Base-by-base conservation (phyloP, 192 early-diverging fungal genomes). In the Coemansia aciculifera region DNA sequence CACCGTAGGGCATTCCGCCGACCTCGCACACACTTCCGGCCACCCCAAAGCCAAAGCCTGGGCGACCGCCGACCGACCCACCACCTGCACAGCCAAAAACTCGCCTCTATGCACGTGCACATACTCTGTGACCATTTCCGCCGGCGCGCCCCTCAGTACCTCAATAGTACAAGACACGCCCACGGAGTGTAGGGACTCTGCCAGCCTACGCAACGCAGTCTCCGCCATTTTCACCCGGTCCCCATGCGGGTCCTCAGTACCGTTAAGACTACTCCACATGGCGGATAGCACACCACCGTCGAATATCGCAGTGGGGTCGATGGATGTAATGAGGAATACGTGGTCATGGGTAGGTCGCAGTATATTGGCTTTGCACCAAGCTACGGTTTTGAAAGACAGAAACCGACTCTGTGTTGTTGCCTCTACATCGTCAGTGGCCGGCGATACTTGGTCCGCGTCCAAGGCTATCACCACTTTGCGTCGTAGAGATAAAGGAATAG, bases 401-500 rank as follows among this genome's bases (percentile, higher is more conserved):
- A 69, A 78, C 37, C 76, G 62, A 21, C 63, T 59, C 27, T 31
- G n/a, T 12, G 64, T 57, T 9, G n/a, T 29, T 42, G 44, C 36
- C n/a, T 19, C 32, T 5, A 48, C 51, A 2, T 67, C 60, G 36
- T 59, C 59, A 1, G 42, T 52, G 0, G 62, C 17, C 13, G 66
- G 49, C 23, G 63, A 37, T 12, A 83, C 62, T 12, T 51, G 51
- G 29, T 83, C 72, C 3, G 66, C 44, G 39, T 83, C 75, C 19
- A 83, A 46, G 17, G 75, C 80, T 24, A 83, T 77, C 38, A 83
- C 80, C 17, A 83, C 39, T 36, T 83, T 83, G 68, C 80, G 71
- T 0, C 80, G 71, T 8, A 83, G 66, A 34, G 80, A 83, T 2
- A 83, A 62, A 4, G 75, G 80, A 68, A 83, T 46, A 24, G 71